Conservation (phyloP, 192 early-diverging fungal species). For the Backusella tuberculispora region DNA sequence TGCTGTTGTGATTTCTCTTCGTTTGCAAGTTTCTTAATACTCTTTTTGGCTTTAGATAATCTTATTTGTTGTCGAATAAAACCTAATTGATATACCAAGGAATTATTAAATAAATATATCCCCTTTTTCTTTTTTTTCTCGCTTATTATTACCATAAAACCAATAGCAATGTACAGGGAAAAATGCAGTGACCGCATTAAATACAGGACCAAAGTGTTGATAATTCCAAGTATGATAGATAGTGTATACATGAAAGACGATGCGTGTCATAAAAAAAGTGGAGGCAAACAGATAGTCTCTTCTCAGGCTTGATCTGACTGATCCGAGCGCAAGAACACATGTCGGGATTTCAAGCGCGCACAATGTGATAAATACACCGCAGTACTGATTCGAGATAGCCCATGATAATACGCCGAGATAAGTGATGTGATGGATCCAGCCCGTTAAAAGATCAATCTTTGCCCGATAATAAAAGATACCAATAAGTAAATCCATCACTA, state of each 20-base stretch:
- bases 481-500: constrained; percentile 56
- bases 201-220: constrained; percentile 27
- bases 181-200: constrained; percentile 45
- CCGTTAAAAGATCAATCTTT: constrained; percentile 55
- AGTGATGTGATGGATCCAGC: constrained; percentile 66
- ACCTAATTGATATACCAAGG: constrained; percentile 23
- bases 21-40: not conserved
- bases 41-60: constrained; percentile 5
- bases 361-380: constrained; percentile 49
- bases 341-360: constrained; percentile 65
- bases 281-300: constrained; percentile 57
- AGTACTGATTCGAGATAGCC: constrained; percentile 26
- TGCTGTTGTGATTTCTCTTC: not conserved
- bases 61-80: constrained; percentile 43
- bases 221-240: constrained; percentile 42
- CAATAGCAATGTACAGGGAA: constrained; percentile 60
- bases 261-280: constrained; percentile 58
- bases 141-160: constrained; percentile 46
- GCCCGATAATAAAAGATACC: constrained; percentile 58
- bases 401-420: constrained; percentile 49
- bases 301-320: constrained; percentile 48
- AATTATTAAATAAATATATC: not conserved
- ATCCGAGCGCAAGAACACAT: constrained; percentile 57
- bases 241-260: constrained; percentile 53
- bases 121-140: not conserved